Conservation (phyloP, 1,139 yeast genomes). For the Spathaspora sp. region DNA sequence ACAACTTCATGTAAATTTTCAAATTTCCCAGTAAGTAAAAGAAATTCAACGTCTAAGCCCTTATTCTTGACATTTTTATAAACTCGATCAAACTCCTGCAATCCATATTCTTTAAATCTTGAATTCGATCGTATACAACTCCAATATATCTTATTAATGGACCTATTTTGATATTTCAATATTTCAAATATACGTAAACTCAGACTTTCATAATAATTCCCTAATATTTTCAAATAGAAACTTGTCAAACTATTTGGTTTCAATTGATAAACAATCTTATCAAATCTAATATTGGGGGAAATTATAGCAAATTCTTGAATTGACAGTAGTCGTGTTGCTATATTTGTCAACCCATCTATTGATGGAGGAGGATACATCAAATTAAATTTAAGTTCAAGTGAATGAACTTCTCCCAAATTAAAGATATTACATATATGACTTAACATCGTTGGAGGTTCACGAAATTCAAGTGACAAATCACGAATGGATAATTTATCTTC, state of each 20-base stretch:
- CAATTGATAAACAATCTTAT: neutral
- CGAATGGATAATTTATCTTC: neutral
- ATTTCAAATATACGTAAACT: neutral
- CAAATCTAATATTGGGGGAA: slow-evolving; percentile 5
- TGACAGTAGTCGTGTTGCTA: neutral
- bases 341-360: neutral
- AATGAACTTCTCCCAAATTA: neutral
- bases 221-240: slow-evolving; percentile 3
- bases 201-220: neutral
- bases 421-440: neutral
- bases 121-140: neutral
- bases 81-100: slow-evolving; percentile 3
- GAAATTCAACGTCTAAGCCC: neutral
- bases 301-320: neutral
- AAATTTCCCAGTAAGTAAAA: neutral
- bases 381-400: slow-evolving; percentile 1
- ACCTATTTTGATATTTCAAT: neutral
- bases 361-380: neutral
- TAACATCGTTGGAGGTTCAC: neutral
- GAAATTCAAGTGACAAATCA: neutral
- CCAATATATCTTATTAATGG: neutral
- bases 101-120: slow-evolving; percentile 2
- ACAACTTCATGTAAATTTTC: slow-evolving; percentile 2
- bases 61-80: neutral
- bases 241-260: neutral